Evolutionary conservation across 805 yeast species (phyloP), one percentile per base, ranked within the genome.

Genomic region (Candida incommunis): DNA sequence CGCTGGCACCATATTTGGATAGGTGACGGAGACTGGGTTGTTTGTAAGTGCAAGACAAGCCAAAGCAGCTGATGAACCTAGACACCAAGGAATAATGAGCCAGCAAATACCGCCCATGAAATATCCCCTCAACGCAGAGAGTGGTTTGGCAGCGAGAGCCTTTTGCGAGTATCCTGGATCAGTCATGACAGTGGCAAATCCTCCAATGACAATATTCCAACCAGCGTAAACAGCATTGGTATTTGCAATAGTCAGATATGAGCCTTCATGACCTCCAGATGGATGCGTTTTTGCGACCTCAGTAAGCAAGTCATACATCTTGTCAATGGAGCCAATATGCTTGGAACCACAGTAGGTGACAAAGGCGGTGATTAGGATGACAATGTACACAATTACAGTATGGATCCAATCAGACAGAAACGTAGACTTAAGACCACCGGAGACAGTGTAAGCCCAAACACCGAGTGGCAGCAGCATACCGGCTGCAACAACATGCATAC

Each of bases 11-110:
- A 69, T 67, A 43, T 71, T 62, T 35, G 94, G 94, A 59, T 78
- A 84, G 11, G 86, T 80, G 53, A 94, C 92, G 75, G 85, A 84
- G 3, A 70, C 57, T 31, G 87, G 82, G 31, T 72, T 66, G 40
- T 65, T 56, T 62, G 85, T 88, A 46, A 84, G 67, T 20, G 63
- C 69, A 26, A 65, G 56, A 40, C 68, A 63, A 3, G 75, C 70
- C 4, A 59, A 54, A n/a, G 64, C 63, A 44, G 58, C 50, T 11
- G 60, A 57, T 7, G 64, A 59, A 15, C 60, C 64, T n/a, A 54
- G 48, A 13, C 54, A 51, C 55, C 54, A 64, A 4, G 74, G 73
- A 29, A 70, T 59, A 0, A 70, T 66, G 44, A 65, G 64, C 71
- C 73, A 69, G 41, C 70, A 63, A 5, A 69, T 21, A 1, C 70